Evolutionary conservation across 2,329 filamentous ascomycete species (phyloP).

Genomic region (Fusarium concolor): DNA sequence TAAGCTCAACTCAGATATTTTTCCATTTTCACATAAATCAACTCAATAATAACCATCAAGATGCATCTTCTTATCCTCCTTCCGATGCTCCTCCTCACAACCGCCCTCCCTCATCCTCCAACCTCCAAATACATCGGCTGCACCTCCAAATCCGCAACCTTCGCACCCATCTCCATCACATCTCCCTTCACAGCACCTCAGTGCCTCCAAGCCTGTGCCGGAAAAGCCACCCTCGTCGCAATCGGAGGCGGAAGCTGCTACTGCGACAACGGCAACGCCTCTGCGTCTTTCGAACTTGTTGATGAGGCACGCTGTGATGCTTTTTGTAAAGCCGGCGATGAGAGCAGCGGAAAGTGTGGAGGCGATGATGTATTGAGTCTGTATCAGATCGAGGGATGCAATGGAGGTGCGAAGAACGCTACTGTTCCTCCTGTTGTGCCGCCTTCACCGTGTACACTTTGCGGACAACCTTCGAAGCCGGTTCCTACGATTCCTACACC

Average conservation of each 20-base stretch:
- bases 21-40: accelerated
- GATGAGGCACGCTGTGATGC: slow-evolving; percentile 38
- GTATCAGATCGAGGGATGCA: slow-evolving; percentile 18
- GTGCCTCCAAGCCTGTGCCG: slow-evolving; percentile 23
- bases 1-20: background rate
- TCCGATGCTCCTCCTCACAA: slow-evolving; percentile 41
- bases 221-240: slow-evolving; percentile 38
- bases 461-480: background rate
- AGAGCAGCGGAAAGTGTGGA: slow-evolving; percentile 42
- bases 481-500: slow-evolving; percentile 7
- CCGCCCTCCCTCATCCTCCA: slow-evolving; percentile 20
- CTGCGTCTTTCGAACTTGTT: slow-evolving; percentile 20
- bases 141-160: slow-evolving; percentile 35
- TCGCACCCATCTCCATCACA: slow-evolving; percentile 31
- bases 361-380: slow-evolving; percentile 32
- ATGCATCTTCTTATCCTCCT: slow-evolving; percentile 30
- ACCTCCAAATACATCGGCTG: slow-evolving; percentile 48
- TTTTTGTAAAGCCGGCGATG: slow-evolving; percentile 34
- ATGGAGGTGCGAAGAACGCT: background rate
- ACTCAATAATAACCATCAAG: background rate
- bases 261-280: slow-evolving; percentile 31
- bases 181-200: slow-evolving; percentile 24
- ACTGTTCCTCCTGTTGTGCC: slow-evolving; percentile 16
- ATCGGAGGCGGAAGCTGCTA: slow-evolving; percentile 39
- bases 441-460: slow-evolving; percentile 15